Conservation (phyloP, 768 basidiomycete genomes). For the Lactarius akahatsu region DNA sequence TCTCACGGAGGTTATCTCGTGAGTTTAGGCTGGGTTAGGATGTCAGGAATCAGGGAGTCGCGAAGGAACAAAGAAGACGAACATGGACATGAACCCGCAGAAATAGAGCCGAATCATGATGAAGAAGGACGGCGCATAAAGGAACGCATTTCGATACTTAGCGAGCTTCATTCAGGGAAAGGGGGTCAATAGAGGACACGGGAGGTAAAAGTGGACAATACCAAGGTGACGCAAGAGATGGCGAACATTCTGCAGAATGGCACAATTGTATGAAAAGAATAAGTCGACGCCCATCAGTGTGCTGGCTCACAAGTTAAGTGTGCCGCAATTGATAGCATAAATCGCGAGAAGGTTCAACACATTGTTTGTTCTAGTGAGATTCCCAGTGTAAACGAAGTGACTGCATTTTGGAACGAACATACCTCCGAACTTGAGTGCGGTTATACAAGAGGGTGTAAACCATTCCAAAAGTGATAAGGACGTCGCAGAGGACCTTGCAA, state of each 20-base stretch:
- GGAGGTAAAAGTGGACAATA: not conserved
- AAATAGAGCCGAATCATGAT: constrained; percentile 7
- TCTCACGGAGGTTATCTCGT: not conserved
- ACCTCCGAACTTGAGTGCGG: constrained; percentile 5
- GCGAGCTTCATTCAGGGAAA: not conserved
- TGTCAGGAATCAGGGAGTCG: not conserved
- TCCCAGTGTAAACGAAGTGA: not conserved
- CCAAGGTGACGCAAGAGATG: constrained; percentile 1
- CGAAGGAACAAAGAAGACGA: not conserved
- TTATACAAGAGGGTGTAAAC: constrained; percentile 2
- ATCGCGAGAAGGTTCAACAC: not conserved
- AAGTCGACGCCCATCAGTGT: too few relatives aligned
- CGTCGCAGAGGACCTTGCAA: constrained; percentile 4
- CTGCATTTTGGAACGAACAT: not conserved
- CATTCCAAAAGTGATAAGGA: constrained; percentile 13
- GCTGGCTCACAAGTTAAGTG: constrained; percentile 6
- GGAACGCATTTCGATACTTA: not conserved
- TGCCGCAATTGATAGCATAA: constrained; percentile 12
- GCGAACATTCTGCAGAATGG: not conserved
- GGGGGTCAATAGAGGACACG: not conserved
- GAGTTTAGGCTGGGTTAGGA: constrained; percentile 2
- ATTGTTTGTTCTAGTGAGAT: not conserved
- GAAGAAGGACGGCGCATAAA: constrained; percentile 11
- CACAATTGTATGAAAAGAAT: not conserved
- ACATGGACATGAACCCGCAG: constrained; percentile 12